phyloP scores from a whole-genome alignment of 257 asterid genomes.

The Nicotiana attenuata region DNA sequence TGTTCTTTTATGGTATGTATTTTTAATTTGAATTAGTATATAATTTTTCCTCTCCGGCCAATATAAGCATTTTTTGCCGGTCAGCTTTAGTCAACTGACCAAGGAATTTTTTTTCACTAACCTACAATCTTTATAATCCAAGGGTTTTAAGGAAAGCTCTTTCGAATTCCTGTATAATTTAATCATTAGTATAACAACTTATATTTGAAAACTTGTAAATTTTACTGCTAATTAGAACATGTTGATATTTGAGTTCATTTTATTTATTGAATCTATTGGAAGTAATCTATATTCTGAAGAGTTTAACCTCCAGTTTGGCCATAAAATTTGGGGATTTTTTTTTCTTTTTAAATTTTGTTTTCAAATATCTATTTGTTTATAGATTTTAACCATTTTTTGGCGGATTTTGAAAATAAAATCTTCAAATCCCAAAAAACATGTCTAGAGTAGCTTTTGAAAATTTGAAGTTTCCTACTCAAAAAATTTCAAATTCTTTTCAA shows the following conservation, averaged over 20 bases:
- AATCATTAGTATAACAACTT: background rate
- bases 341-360: too few species aligned
- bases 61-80: background rate
- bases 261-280: background rate
- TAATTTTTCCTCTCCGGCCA: background rate
- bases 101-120: too few species aligned
- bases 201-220: background rate
- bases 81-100: background rate
- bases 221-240: background rate
- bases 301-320: background rate
- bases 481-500: too few species aligned
- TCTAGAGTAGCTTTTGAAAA: too few species aligned
- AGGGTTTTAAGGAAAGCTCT: background rate
- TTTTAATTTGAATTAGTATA: background rate
- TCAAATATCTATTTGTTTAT: too few species aligned
- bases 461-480: too few species aligned
- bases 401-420: too few species aligned
- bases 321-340: too few species aligned
- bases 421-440: too few species aligned
- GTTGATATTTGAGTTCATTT: background rate
- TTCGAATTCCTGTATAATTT: background rate
- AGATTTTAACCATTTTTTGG: too few species aligned
- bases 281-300: background rate
- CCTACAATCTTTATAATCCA: background rate
- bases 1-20: background rate